Evolutionary conservation across 495 filamentous ascomycete genomes (phyloP), one percentile per base, ranked within the genome.

Genomic region (Lasiosphaeris hirsuta): DNA sequence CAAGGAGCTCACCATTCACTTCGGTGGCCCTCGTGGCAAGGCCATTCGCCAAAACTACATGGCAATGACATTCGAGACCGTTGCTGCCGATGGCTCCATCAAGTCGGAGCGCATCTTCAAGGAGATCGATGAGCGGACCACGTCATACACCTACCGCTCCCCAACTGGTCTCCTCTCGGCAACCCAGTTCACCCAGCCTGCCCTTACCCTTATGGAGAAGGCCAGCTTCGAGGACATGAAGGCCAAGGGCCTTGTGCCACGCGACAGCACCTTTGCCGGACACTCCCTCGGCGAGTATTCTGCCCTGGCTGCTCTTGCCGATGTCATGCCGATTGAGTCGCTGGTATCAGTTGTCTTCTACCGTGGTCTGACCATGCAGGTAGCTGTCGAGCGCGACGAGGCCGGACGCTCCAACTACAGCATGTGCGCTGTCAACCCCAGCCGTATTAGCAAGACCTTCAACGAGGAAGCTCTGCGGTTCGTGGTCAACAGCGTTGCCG

Each of bases 61-160:
- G 91, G 85, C 92, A 33, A 99, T 99, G 94, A 97, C 95, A 57
- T 97, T 97, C 75, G 95, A 99, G 76, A 90, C 92, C 5, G 90
- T 99, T 37, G 87, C 87, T 44, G 78, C 89, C 7, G 94, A 99
- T 67, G 94, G 94, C 8, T 82, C 84, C 5, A 88, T 93, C 75
- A 97, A 96, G 74, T 96, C 95, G 1, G 94, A 98, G 78, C 96
- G 94, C 77, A 97, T 98, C 67, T 98, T 98, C 85, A 97, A 97
- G 77, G 91, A 94, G 62, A 89, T 97, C 54, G 80, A 88, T 62
- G 93, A 97, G 72, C 86, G 79, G 66, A 97, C 94, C 0, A 87
- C 88, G 1, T 96, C 90, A 0, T 97, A 97, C 79, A 97, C 94
- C 11, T 97, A 97, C 78, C 88, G 90, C 30, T 97, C 94, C 11